phyloP scores from a whole-genome alignment of 306 rosid genomes.

The Crataegus laevigata region DNA sequence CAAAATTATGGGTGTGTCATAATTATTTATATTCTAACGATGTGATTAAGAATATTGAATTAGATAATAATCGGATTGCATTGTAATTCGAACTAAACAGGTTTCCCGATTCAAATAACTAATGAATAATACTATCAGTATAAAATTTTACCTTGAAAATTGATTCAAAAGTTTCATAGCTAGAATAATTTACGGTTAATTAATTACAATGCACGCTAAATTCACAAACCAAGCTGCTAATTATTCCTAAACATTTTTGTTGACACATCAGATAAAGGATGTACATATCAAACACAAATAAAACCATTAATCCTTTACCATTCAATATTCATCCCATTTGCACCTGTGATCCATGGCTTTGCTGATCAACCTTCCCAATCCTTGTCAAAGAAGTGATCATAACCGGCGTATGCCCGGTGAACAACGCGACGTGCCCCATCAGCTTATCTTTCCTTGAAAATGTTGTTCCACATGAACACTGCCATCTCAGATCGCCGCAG shows the following conservation, averaged over 20 bases:
- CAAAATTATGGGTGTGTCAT: neutral
- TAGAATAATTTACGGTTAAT: neutral
- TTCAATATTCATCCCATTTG: neutral
- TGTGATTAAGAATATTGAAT: neutral
- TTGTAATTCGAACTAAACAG: neutral
- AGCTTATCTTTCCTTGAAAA: slow-evolving; percentile 94
- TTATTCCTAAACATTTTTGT: neutral
- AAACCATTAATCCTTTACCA: neutral
- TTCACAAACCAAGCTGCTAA: neutral
- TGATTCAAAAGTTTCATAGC: neutral
- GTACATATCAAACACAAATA: neutral
- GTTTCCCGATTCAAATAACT: neutral
- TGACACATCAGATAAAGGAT: neutral
- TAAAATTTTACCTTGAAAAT: neutral
- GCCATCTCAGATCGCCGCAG: slow-evolving; percentile 86
- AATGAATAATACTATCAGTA: neutral
- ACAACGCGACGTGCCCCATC: slow-evolving; percentile 82
- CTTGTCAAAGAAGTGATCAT: slow-evolving; percentile 6
- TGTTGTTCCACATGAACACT: slow-evolving; percentile 83
- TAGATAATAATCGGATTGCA: too few species aligned
- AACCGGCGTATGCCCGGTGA: slow-evolving; percentile 57
- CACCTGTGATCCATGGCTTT: neutral
- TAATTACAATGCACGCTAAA: neutral
- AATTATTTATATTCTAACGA: too few species aligned
- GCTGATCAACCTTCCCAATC: slow-evolving; percentile 8